Base-by-base conservation (phyloP, 2,329 filamentous ascomycete species). In the Talaromyces sp. region DNA sequence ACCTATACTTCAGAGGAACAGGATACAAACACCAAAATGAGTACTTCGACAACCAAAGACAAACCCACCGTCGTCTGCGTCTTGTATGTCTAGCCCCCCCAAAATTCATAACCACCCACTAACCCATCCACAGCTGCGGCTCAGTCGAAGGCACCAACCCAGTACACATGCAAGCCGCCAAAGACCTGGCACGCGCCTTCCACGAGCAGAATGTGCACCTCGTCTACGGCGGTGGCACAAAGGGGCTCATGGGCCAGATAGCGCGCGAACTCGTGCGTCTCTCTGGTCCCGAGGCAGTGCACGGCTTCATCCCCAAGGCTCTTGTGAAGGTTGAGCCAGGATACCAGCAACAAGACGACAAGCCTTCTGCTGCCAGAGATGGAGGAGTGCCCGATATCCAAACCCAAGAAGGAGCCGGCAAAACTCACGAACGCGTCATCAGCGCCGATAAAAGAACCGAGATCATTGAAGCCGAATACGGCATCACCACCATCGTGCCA, bases 241-340 rank as follows among this genome's bases (percentile, higher is more conserved):
- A 92, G 43, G 95, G 95, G 10, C 85, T 99, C 54, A 99, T 99
- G 95, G 95, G 95, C 74, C 93, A 97, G 75, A 80, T 98, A 11
- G 92, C 95, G 54, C 90, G 89, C 72, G 93, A 92, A 0, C 88
- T 99, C 33, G 92, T 96, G 70, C 84, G 90, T 0, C 87, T 97
- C 68, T 88, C 89, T 5, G 94, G 95, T 2, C 92, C 93, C 0
- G 78, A 88, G 60, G 81, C 90, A 13, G 95, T 98, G 17, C 94
- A 97, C 80, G 95, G 95, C 74, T 91, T 99, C 76, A 97, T 99
- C 73, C 95, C 95, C 5, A 86, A 89, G 61, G 90, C 94, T 0
- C 86, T 99, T 6, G 87, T 97, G 52, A 85, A 86, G 70, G 90
- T 89, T 77, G 93, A 97, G 64, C 71, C 71, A 7, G 72, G 74